These are phyloP conservation scores for Evernia prunastri DNA, from an alignment of 495 filamentous ascomycete species.

Conservation along the genomic window DNA sequence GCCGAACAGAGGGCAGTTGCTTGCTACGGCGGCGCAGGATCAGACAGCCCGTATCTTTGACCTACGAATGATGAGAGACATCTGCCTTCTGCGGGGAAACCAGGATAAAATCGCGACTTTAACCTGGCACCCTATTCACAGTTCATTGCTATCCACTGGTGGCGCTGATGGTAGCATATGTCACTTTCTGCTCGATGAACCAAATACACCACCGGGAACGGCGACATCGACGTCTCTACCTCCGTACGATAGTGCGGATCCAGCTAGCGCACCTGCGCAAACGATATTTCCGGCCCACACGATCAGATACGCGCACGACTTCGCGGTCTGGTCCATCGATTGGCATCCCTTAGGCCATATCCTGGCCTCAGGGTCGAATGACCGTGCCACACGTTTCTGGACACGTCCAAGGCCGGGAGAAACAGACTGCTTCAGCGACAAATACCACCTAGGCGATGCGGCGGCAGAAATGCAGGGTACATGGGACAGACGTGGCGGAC, in stretches of 20 bases:
- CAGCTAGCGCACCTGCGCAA: constrained; percentile 68
- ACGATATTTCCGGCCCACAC: constrained; percentile 83
- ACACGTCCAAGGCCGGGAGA: constrained; percentile 83
- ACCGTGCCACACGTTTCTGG: constrained; percentile 95
- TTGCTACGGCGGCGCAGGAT: constrained; percentile 89
- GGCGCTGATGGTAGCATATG: constrained; percentile 81
- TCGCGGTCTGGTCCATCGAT: constrained; percentile 92
- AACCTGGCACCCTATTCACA: constrained; percentile 89
- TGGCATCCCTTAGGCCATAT: constrained; percentile 97
- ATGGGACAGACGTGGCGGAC: constrained; percentile 74
- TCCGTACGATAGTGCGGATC: constrained; percentile 76
- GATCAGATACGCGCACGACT: constrained; percentile 80
- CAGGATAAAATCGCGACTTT: constrained; percentile 93
- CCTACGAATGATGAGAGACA: constrained; percentile 95
- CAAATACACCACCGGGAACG: constrained; percentile 67
- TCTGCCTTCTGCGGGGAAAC: constrained; percentile 82
- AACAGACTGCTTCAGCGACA: constrained; percentile 71
- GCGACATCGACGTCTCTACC: constrained; percentile 59
- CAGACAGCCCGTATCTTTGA: constrained; percentile 90
- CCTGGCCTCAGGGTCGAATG: constrained; percentile 96
- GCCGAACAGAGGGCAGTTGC: constrained; percentile 67
- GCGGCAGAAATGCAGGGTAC: constrained; percentile 90
- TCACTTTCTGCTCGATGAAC: constrained; percentile 90
- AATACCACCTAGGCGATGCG: constrained; percentile 89
- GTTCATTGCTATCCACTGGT: constrained; percentile 81